Conservation (phyloP, 805 yeast genomes). For the Komagataella ulmi region DNA sequence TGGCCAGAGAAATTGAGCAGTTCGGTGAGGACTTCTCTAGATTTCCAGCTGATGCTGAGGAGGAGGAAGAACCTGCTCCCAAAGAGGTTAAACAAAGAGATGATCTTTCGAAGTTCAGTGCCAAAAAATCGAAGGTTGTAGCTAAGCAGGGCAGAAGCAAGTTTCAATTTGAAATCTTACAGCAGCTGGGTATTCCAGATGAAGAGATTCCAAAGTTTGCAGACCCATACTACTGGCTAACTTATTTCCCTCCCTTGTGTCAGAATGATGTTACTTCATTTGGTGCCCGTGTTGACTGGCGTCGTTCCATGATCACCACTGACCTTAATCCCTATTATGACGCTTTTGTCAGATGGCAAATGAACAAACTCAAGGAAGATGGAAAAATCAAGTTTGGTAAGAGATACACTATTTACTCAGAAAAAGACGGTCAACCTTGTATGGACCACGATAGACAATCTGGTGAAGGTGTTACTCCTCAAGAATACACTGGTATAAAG, state of each 20-base stretch:
- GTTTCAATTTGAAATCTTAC: conserved; percentile 93
- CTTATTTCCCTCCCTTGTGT: conserved; percentile 84
- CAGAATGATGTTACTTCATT: conserved; percentile 64
- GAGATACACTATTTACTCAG: conserved; percentile 94
- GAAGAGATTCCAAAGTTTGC: conserved; percentile 83
- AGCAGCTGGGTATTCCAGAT: conserved; percentile 78
- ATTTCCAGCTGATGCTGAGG: conserved; percentile 52
- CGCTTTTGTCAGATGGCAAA: conserved; percentile 92
- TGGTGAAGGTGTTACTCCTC: conserved; percentile 96
- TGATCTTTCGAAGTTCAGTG: conserved; percentile 83
- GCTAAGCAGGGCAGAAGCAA: conserved; percentile 92
- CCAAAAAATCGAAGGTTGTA: conserved; percentile 86
- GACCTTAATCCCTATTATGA: conserved; percentile 93
- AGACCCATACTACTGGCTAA: conserved; percentile 84
- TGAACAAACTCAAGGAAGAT: conserved; percentile 69
- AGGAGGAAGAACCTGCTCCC: conserved; percentile 16
- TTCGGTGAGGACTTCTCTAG: conserved; percentile 75
- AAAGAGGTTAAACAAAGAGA: conserved; percentile 28
- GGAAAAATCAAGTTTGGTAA: conserved; percentile 97
- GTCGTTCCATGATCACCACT: conserved; percentile 91
- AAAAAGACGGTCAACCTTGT: conserved; percentile 98
- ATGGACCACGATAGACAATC: conserved; percentile 97
- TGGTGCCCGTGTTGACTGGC: conserved; percentile 97
- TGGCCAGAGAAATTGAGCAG: conserved; percentile 81
- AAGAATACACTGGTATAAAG: conserved; percentile 91